phyloP scores from a whole-genome alignment of 306 rosid genomes.

The Malus orientalis region DNA sequence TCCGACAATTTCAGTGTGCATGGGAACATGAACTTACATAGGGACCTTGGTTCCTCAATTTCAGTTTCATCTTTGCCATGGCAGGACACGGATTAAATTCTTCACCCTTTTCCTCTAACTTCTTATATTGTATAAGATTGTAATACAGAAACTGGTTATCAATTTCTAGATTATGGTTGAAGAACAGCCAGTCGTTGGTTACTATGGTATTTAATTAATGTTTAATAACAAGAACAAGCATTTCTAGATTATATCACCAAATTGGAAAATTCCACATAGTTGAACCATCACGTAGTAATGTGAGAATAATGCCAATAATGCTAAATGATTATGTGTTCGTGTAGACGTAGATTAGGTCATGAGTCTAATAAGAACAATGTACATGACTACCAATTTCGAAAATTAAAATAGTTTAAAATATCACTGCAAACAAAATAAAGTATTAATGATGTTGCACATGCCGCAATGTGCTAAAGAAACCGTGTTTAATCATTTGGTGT shows the following conservation, averaged over 20 bases:
- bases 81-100: neutral
- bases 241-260: conserved; percentile 7
- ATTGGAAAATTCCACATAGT: no score
- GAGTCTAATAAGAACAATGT: fast-evolving
- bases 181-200: conserved; percentile 23
- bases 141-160: neutral
- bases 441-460: no score
- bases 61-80: conserved; percentile 30
- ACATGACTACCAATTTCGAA: no score
- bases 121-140: neutral
- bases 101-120: neutral
- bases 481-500: no score
- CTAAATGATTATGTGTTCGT: no score
- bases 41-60: conserved; percentile 17
- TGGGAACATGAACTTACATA: conserved; percentile 9
- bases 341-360: no score
- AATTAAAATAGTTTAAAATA: no score
- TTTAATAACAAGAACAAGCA: neutral
- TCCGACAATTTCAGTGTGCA: neutral
- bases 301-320: no score
- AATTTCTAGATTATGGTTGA: neutral
- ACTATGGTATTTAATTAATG: conserved; percentile 5
- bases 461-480: no score
- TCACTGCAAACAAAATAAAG: no score
- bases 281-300: no score